These are phyloP conservation scores for Dactylellina sp. DNA, from an alignment of 2,329 filamentous ascomycete species.

Conservation along the genomic window DNA sequence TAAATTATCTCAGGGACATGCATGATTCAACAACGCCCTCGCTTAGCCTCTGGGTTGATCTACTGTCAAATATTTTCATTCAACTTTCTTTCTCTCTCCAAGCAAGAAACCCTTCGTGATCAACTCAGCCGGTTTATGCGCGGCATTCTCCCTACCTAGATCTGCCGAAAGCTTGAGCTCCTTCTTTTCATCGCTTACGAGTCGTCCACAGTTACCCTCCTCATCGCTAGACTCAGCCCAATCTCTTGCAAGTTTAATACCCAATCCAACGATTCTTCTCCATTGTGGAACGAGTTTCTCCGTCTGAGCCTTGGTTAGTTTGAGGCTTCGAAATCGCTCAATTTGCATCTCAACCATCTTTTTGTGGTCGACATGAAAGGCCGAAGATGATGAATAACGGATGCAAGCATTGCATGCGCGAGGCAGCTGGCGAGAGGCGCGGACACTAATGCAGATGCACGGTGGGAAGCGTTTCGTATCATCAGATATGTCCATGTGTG, in stretches of 20 bases:
- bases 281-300: slow-evolving; percentile 25
- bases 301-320: not conserved
- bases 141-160: too few species aligned
- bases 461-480: slow-evolving; percentile 42
- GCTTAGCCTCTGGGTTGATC: too few species aligned
- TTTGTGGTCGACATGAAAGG: slow-evolving; percentile 22
- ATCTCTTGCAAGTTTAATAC: slow-evolving; percentile 20
- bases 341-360: slow-evolving; percentile 40
- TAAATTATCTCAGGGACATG: too few species aligned
- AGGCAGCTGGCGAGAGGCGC: slow-evolving; percentile 8
- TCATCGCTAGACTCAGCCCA: slow-evolving; percentile 28
- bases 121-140: too few species aligned
- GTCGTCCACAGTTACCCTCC: not conserved
- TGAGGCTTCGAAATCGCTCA: slow-evolving; percentile 8
- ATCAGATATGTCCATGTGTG: slow-evolving; percentile 48
- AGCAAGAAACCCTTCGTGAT: too few species aligned
- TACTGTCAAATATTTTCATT: too few species aligned
- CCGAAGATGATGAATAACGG: slow-evolving; percentile 11
- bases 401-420: slow-evolving; percentile 44
- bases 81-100: too few species aligned
- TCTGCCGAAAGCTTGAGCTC: too few species aligned
- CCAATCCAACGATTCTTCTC: slow-evolving; percentile 35
- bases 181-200: not conserved
- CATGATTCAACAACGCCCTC: too few species aligned
- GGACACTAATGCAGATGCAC: slow-evolving; percentile 25